A percentile compares a stretch with the other conserved stretches of the same genome.
Conservation (phyloP, 257 asterid species). For the Solanum lignicaule region DNA sequence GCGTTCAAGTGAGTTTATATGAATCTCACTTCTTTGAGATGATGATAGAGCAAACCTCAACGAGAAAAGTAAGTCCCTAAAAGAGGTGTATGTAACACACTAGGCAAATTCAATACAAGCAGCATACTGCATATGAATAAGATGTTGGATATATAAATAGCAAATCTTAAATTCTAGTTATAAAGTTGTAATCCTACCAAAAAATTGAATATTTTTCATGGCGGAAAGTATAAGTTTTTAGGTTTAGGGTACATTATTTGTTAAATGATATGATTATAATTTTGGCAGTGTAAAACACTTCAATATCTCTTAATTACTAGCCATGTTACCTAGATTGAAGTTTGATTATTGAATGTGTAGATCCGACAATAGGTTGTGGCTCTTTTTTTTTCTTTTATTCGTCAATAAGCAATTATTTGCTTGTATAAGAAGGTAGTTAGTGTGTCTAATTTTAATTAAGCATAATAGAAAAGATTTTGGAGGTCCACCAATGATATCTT, state of each 20-base stretch:
- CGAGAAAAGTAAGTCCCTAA: not conserved
- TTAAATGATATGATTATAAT: not conserved
- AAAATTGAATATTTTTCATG: not conserved
- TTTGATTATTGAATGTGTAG: not conserved
- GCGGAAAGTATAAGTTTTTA: not conserved
- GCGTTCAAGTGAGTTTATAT: not conserved
- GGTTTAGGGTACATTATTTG: not conserved
- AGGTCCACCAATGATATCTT: slow-evolving; percentile 6
- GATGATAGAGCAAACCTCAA: not conserved
- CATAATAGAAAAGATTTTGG: not conserved
- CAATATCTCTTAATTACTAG: not conserved
- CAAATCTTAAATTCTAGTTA: not conserved
- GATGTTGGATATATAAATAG: not conserved
- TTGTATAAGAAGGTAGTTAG: not conserved
- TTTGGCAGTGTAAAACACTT: not conserved
- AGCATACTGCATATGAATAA: not conserved
- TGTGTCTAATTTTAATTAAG: not conserved
- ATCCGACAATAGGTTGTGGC: not conserved
- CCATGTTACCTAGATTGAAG: not conserved
- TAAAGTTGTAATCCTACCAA: not conserved
- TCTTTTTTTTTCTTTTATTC: not conserved
- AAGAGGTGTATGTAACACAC: not conserved
- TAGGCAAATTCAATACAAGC: not conserved
- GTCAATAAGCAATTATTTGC: not conserved
- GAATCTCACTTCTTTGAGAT: not conserved